These are phyloP conservation scores for Boletus insuetus DNA, from an alignment of 768 basidiomycete genomes.

Conservation along the genomic window DNA sequence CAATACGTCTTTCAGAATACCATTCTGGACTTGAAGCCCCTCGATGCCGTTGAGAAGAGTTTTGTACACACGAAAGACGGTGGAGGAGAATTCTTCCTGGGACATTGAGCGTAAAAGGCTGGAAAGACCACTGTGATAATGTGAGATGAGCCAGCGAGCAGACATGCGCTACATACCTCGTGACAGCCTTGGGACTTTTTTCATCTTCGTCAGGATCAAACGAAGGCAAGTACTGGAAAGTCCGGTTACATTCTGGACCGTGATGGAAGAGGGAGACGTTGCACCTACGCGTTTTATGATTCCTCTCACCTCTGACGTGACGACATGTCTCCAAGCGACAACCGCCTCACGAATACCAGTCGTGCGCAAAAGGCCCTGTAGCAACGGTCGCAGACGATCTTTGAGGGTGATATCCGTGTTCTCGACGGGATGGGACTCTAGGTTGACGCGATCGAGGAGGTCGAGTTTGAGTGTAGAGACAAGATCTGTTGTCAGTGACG, in stretches of 20 bases:
- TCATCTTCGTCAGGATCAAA: constrained; percentile 57
- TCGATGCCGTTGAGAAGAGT: constrained; percentile 64
- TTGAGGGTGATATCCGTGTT: constrained; percentile 45
- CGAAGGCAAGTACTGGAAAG: constrained; percentile 53
- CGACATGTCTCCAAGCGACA: constrained; percentile 67
- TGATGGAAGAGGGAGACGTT: background rate
- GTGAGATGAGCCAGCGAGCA: constrained; percentile 3
- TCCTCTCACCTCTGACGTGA: constrained; percentile 55
- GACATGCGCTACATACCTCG: constrained; percentile 20
- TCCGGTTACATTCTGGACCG: background rate
- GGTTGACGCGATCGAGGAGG: constrained; percentile 51
- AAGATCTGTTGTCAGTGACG: constrained; percentile 74
- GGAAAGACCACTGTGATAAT: constrained; percentile 36
- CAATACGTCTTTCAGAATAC: constrained; percentile 57
- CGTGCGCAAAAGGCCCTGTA: constrained; percentile 76
- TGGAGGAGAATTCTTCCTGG: constrained; percentile 62
- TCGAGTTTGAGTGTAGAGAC: constrained; percentile 69
- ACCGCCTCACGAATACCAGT: constrained; percentile 67
- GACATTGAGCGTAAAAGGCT: constrained; percentile 62
- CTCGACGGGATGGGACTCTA: constrained; percentile 12
- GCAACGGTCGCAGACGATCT: constrained; percentile 66
- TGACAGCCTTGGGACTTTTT: constrained; percentile 29
- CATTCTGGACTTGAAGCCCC: constrained; percentile 61
- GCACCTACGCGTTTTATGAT: constrained; percentile 58
- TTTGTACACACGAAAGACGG: constrained; percentile 60